A percentile compares a stretch with the other conserved stretches of the same genome.
Conservation (phyloP, 805 yeast genomes). For the Sungouiella blattae region DNA sequence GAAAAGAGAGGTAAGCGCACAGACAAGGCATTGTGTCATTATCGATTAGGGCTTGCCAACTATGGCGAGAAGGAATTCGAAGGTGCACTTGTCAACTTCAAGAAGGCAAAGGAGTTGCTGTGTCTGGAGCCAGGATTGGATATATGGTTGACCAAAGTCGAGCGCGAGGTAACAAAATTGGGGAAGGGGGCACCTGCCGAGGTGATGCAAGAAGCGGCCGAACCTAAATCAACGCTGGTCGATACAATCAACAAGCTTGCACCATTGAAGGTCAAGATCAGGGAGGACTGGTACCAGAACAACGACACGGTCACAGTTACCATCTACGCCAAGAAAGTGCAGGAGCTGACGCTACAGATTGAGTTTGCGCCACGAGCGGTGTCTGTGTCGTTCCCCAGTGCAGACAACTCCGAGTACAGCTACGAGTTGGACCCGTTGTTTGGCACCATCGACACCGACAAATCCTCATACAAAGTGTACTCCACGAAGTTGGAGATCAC, state of each 20-base stretch:
- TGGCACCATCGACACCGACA: conserved; percentile 45
- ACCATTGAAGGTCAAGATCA: conserved; percentile 33
- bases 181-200: not conserved
- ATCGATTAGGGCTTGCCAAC: conserved; percentile 44
- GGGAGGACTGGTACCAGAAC: conserved; percentile 61
- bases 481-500: conserved; percentile 72
- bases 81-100: conserved; percentile 40
- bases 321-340: conserved; percentile 65
- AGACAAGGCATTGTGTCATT: conserved; percentile 47
- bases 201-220: not conserved
- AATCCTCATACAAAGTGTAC: conserved; percentile 49
- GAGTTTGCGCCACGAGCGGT: conserved; percentile 36
- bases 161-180: conserved; percentile 25
- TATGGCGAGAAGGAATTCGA: conserved; percentile 41
- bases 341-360: conserved; percentile 44
- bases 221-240: conserved; percentile 21
- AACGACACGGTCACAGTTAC: conserved; percentile 55
- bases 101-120: conserved; percentile 39
- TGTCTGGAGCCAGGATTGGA: conserved; percentile 45
- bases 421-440: conserved; percentile 54
- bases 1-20: conserved; percentile 42
- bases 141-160: conserved; percentile 45
- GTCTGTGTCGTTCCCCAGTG: conserved; percentile 45
- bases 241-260: conserved; percentile 37
- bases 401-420: conserved; percentile 51